phyloP scores from a whole-genome alignment of 2,329 filamentous ascomycete genomes.

The Huntiella moniliformis region DNA sequence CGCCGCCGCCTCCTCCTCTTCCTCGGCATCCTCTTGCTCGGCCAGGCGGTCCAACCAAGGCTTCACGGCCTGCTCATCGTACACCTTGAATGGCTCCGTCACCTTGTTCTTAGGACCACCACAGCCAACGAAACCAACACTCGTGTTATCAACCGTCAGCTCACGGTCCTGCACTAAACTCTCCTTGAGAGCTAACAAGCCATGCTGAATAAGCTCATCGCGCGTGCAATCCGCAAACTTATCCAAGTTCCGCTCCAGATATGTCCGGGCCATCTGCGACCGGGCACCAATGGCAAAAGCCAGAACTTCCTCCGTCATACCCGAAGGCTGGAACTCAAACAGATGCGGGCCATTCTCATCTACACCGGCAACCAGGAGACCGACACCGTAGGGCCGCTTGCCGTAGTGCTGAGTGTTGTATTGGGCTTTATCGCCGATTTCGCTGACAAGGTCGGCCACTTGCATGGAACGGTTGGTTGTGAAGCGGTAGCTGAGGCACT shows the following conservation, averaged over 20 bases:
- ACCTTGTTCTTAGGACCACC: slow-evolving; percentile 32
- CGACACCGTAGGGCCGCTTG: slow-evolving; percentile 78
- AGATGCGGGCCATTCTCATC: slow-evolving; percentile 89
- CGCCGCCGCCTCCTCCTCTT: slow-evolving; percentile 19
- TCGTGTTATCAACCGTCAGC: slow-evolving; percentile 92
- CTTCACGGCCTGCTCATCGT: slow-evolving; percentile 73
- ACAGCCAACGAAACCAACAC: slow-evolving; percentile 64
- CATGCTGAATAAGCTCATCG: slow-evolving; percentile 82
- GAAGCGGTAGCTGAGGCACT: slow-evolving; percentile 85
- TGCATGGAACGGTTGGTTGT: slow-evolving; percentile 91
- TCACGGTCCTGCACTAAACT: slow-evolving; percentile 93
- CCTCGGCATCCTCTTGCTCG: slow-evolving; percentile 27
- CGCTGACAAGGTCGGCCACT: slow-evolving; percentile 68
- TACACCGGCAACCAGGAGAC: slow-evolving; percentile 72
- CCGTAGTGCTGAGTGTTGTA: slow-evolving; percentile 94
- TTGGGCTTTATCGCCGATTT: slow-evolving; percentile 93
- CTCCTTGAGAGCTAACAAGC: slow-evolving; percentile 81
- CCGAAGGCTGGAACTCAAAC: slow-evolving; percentile 94
- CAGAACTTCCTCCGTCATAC: slow-evolving; percentile 92
- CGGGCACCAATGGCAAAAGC: slow-evolving; percentile 91
- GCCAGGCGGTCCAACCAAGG: slow-evolving; percentile 65
- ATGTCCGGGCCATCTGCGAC: slow-evolving; percentile 94
- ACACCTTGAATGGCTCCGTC: slow-evolving; percentile 70
- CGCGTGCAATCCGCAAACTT: slow-evolving; percentile 56
- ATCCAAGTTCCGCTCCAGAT: slow-evolving; percentile 82